These are phyloP conservation scores for Cupressus sempervirens DNA, from an alignment of 75 land plant species.

Conservation along the genomic window DNA sequence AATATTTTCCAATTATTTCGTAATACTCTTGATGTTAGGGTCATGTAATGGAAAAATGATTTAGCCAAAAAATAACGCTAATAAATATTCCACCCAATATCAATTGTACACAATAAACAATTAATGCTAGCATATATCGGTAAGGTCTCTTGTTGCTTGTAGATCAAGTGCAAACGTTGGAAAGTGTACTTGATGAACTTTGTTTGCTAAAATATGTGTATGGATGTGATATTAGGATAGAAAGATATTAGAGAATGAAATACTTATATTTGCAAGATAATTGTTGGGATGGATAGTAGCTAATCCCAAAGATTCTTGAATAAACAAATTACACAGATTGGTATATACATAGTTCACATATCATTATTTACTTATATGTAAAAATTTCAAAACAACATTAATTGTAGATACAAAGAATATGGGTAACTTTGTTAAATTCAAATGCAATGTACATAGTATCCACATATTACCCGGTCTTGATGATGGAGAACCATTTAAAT, in stretches of 20 bases:
- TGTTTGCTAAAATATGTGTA: not conserved
- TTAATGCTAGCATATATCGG: not conserved
- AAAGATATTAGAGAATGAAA: not conserved
- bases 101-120: not conserved
- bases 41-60: not conserved
- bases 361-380: too few relatives aligned
- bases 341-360: too few relatives aligned
- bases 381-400: too few relatives aligned
- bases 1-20: too few relatives aligned
- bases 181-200: not conserved
- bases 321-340: not conserved
- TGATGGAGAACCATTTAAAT: not conserved
- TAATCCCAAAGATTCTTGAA: not conserved
- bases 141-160: too few relatives aligned
- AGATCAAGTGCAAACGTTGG: too few relatives aligned
- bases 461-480: not conserved
- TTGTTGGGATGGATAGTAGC: not conserved
- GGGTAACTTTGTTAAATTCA: not conserved
- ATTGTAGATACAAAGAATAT: not conserved
- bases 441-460: not conserved
- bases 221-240: not conserved
- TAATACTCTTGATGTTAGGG: not conserved
- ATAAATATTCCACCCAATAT: not conserved
- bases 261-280: not conserved
- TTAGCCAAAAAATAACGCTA: not conserved